A percentile compares a stretch with the other conserved stretches of the same genome.
phyloP scores from a whole-genome alignment of 371 early-diverging fungal genomes.

The Mucor piriformis region DNA sequence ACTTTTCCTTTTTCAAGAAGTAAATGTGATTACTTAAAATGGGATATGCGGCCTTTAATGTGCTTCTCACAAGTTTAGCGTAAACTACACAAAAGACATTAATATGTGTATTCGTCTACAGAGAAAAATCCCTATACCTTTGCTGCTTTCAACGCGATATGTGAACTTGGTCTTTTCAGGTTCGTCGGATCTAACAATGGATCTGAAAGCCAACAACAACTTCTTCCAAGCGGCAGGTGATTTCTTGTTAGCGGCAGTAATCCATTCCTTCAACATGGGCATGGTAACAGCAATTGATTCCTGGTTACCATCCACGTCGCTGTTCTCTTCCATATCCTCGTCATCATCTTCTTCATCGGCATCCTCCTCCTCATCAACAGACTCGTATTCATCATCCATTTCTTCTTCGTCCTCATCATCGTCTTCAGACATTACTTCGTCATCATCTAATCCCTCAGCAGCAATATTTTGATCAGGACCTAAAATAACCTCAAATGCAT shows the following conservation, averaged over 20 bases:
- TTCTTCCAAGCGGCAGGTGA: conserved; percentile 42
- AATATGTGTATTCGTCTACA: too few relatives aligned
- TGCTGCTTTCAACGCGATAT: conserved; percentile 73
- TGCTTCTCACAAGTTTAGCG: conserved; percentile 71
- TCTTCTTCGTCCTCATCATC: conserved; percentile 31
- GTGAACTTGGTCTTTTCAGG: conserved; percentile 43
- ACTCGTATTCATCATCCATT: conserved; percentile 31
- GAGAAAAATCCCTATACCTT: too few relatives aligned
- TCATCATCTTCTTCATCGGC: conserved; percentile 38
- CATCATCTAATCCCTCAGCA: conserved; percentile 29
- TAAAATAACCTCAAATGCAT: conserved; percentile 35
- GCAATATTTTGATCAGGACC: conserved; percentile 28
- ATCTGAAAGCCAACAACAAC: conserved; percentile 80
- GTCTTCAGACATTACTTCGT: conserved; percentile 43
- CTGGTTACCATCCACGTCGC: conserved; percentile 20
- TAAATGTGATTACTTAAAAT: conserved; percentile 65
- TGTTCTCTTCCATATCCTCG: conserved; percentile 32
- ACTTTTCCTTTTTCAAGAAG: conserved; percentile 50
- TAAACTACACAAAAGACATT: conserved; percentile 53
- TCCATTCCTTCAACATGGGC: conserved; percentile 44
- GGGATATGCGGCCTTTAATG: conserved; percentile 58
- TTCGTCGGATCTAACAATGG: conserved; percentile 66
- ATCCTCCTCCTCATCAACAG: conserved; percentile 26
- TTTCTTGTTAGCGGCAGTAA: conserved; percentile 31
- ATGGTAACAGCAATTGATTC: conserved; percentile 35